Percentiles rank a stretch among this genome's conserved stretches.
Conservation (phyloP, 495 filamentous ascomycete species). For the Daldinia bambusicola region DNA sequence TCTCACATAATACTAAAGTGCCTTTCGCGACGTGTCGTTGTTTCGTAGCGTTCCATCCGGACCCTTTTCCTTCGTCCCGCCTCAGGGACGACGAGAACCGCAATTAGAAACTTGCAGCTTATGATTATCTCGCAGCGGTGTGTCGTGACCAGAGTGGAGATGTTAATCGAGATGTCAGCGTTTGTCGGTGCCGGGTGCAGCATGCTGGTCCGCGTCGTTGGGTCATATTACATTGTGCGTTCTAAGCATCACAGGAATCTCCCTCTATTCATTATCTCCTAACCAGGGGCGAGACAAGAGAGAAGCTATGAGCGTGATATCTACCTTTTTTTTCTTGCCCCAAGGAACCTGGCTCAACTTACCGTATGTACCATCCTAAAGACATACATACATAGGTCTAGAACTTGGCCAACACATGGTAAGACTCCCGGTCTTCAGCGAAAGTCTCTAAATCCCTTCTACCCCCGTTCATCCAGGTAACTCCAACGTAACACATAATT, state of each 20-base stretch:
- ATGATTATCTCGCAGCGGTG: slow-evolving; percentile 21
- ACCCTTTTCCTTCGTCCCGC: slow-evolving; percentile 20
- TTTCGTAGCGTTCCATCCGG: slow-evolving; percentile 42
- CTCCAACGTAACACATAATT: slow-evolving; percentile 33
- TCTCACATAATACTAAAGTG: slow-evolving; percentile 42
- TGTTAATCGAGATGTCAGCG: slow-evolving; percentile 7
- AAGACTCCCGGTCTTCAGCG: slow-evolving; percentile 19
- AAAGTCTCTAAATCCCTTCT: slow-evolving; percentile 21
- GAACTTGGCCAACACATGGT: slow-evolving; percentile 15
- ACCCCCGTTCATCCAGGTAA: slow-evolving; percentile 30
- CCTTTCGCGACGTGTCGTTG: slow-evolving; percentile 35
- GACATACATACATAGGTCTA: slow-evolving; percentile 12
- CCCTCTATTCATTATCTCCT: not conserved
- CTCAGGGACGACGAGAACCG: slow-evolving; percentile 18
- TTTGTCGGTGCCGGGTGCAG: not conserved
- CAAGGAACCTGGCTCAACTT: slow-evolving; percentile 10
- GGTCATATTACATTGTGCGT: not conserved
- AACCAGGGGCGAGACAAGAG: not conserved
- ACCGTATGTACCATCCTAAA: slow-evolving; percentile 12
- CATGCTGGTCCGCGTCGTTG: not conserved
- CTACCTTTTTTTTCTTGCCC: not conserved
- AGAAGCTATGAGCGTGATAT: slow-evolving; percentile 3
- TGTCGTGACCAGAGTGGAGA: slow-evolving; percentile 10
- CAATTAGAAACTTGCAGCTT: slow-evolving; percentile 25
- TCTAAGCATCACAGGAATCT: not conserved